These are phyloP conservation scores for Starmerella tilneyi DNA, from an alignment of 805 yeast species.

Conservation along the genomic window DNA sequence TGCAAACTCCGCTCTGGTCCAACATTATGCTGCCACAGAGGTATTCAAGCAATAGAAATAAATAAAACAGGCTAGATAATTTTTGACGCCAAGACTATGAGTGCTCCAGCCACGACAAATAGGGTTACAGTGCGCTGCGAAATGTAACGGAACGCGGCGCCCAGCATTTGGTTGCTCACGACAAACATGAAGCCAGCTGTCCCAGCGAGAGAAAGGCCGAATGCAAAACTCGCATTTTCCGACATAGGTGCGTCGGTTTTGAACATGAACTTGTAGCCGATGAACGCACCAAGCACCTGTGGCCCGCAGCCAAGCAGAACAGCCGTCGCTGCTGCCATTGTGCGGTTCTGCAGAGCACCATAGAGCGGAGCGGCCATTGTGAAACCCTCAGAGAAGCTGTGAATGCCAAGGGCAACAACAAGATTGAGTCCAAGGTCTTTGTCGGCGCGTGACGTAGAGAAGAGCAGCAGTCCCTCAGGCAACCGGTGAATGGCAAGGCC, in stretches of 20 bases:
- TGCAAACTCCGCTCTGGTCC: no score
- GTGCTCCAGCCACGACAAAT: conserved; percentile 54
- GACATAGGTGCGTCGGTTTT: conserved; percentile 44
- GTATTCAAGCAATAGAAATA: not conserved
- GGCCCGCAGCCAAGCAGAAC: conserved; percentile 69
- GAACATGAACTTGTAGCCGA: conserved; percentile 27
- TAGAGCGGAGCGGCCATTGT: conserved; percentile 86
- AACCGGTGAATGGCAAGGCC: conserved; percentile 83
- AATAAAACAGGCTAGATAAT: conserved; percentile 11
- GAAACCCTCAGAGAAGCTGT: conserved; percentile 89
- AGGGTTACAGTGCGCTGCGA: conserved; percentile 45
- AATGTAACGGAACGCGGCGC: conserved; percentile 70
- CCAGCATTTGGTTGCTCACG: conserved; percentile 79
- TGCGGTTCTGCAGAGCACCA: conserved; percentile 55
- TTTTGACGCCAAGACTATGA: conserved; percentile 17
- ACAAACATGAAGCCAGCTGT: conserved; percentile 78
- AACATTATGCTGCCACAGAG: not conserved
- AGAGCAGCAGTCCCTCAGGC: conserved; percentile 91
- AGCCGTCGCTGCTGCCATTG: conserved; percentile 54
- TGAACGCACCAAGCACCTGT: conserved; percentile 79
- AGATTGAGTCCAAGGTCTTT: conserved; percentile 65
- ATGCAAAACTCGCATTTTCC: conserved; percentile 32
- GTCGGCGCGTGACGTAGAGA: conserved; percentile 60
- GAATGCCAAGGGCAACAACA: conserved; percentile 74
- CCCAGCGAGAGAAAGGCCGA: conserved; percentile 56